Base-by-base conservation (phyloP, 495 filamentous ascomycete genomes). In the Ascobolus immersus region DNA sequence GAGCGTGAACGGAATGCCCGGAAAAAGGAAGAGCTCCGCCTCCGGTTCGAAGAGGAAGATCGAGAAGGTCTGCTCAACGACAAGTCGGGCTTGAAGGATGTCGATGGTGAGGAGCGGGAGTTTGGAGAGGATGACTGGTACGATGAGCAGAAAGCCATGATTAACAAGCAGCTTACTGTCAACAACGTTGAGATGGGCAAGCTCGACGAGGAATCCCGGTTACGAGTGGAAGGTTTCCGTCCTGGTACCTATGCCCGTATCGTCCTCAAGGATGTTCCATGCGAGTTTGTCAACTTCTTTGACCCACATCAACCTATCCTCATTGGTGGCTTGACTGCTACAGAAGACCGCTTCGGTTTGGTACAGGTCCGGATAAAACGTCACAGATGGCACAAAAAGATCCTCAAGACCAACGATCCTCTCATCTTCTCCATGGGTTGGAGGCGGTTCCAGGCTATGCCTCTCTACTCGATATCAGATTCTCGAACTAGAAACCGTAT, bases 61-160 rank as follows among this genome's bases (percentile, higher is more conserved):
- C 65, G 74, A 11, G 86, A 96, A 51, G 86, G 86, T 0, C 78
- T 90, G 44, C 68, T 67, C 15, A 91, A 90, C 44, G 77, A 78
- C 44, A 78, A 79, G 43, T 68, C 76, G 9, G 66, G 69, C 27
- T 66, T 67, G 14, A 64, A 72, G 27, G 51, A 61, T 33, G 65
- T 69, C 44, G 63, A 57, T 19, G 70, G 61, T 12, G 60, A 60
- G 11, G 52, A 64, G 24, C 61, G 65, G 29, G 68, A 86, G 46
- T 94, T 91, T 44, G 89, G 79, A 21, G 82, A 94, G 54, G 86
- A 96, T 44, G 79, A 94, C 27, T 96, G 89, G 89, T 94, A 94
- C 49, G 82, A 94, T 48, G 63, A 77, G 17, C 89, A 96, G 47
- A 96, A 96, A 51, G 80, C 89, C 17, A 65, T 74, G 44, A 64